Evolutionary conservation across 148 eudicot species (phyloP), one percentile per base, ranked within the genome.

Genomic region (Chenopodium album): DNA sequence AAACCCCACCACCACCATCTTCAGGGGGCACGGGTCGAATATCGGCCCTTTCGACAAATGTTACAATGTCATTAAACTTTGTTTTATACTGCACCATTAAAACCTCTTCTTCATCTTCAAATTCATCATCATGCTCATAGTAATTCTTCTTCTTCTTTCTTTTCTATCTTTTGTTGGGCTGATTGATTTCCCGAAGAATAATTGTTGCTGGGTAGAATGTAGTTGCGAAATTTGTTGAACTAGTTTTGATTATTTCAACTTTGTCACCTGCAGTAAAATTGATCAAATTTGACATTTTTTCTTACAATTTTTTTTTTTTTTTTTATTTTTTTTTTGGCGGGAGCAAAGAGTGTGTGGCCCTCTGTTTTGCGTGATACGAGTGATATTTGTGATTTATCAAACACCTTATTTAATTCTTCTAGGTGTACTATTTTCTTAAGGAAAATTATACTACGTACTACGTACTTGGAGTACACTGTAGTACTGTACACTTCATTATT

Each of bases 181-280:
- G 26, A 14, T 20, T 44, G 56, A 59, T 22, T 47, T 73, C 59
- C 4, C 4, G 60, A 11, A 23, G 29, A 12, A 73, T n/a, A 16
- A 47, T n/a, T n/a, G 29, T 73, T 73, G 76, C 76, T 46, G 75
- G 76, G 76, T 47, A 48, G 4, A 41, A 73, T 22, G 60, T 46
- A 0, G 32, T 73, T 11, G 56, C 2, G 16, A 23, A 73, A 10
- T 46, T 48, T 7, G 76, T 48, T 48, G 52, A 48, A 11, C 12
- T 46, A 2, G 32, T 46, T 47, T 73, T 47, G 76, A 73, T 73
- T 31, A 73, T 23, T 9, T 73, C 76, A 46, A 73, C 59, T 22
- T 11, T 73, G 76, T 73, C 59, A 4, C 46, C 26, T 6, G 76
- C 8, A 47, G 31, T 47, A 23, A 22, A 73, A 47, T 26, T 73